Conservation (phyloP, 2,329 filamentous ascomycete genomes). For the Ramularia endophylla region DNA sequence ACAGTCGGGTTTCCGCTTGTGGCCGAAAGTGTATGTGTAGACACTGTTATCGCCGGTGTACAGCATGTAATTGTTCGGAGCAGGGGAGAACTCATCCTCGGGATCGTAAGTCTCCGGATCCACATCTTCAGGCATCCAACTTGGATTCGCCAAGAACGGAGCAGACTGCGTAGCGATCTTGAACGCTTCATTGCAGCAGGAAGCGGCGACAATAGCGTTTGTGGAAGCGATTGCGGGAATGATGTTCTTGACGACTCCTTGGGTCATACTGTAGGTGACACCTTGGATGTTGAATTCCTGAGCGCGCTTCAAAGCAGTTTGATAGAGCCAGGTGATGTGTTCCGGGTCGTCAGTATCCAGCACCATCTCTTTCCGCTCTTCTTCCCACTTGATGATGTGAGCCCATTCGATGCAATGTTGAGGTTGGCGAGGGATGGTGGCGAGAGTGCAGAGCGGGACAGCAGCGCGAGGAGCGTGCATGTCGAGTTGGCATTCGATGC, state of each 20-base stretch:
- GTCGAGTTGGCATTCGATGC: constrained; percentile 96
- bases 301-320: constrained; percentile 74
- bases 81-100: constrained; percentile 16
- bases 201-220: constrained; percentile 92
- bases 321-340: constrained; percentile 95
- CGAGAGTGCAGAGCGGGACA: constrained; percentile 92
- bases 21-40: constrained; percentile 96
- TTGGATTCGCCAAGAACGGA: constrained; percentile 68
- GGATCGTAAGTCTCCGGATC: constrained; percentile 19
- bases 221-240: constrained; percentile 98
- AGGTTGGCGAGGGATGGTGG: constrained; percentile 91
- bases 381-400: constrained; percentile 95
- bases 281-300: constrained; percentile 84
- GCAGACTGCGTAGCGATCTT: constrained; percentile 84
- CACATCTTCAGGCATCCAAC: constrained; percentile 30
- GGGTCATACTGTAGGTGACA: constrained; percentile 91
- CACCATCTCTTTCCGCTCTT: constrained; percentile 60
- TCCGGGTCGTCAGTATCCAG: constrained; percentile 96
- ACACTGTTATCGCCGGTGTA: constrained; percentile 94
- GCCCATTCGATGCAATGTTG: constrained; percentile 99
- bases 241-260: constrained; percentile 98
- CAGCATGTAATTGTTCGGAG: constrained; percentile 86
- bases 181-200: constrained; percentile 94
- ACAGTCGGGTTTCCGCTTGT: constrained; percentile 90
- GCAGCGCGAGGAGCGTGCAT: constrained; percentile 98